Evolutionary conservation across 345 rosid genomes (phyloP).

Genomic region (Moricandia arvensis): DNA sequence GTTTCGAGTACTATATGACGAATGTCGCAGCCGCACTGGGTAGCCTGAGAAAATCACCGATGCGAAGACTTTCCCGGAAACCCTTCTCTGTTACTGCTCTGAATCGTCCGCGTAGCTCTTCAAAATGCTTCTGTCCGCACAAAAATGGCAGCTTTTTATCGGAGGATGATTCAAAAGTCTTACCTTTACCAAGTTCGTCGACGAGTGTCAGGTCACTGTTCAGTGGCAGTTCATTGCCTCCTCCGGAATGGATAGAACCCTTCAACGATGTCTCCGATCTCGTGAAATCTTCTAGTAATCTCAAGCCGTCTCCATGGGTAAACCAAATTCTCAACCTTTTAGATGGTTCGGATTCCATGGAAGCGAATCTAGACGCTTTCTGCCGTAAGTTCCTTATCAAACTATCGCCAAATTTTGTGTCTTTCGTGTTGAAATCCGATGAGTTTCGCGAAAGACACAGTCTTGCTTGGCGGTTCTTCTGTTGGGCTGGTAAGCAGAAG

Average conservation of each 20-base stretch:
- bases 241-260: constrained; percentile 92
- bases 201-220: constrained; percentile 44
- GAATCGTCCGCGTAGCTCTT: constrained; percentile 20
- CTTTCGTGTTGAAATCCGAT: constrained; percentile 51
- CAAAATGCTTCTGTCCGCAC: constrained; percentile 10
- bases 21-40: constrained; percentile 7
- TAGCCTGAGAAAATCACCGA: constrained; percentile 26
- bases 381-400: constrained; percentile 59
- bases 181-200: constrained; percentile 11
- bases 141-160: constrained; percentile 33
- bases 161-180: constrained; percentile 17
- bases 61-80: constrained; percentile 39
- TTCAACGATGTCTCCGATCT: constrained; percentile 66
- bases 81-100: constrained; percentile 23
- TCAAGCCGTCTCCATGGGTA: constrained; percentile 75
- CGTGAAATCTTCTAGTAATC: constrained; percentile 36
- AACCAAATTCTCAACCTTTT: constrained; percentile 55
- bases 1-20: background rate
- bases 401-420: constrained; percentile 66
- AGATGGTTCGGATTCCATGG: constrained; percentile 70
- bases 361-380: constrained; percentile 55
- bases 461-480: constrained; percentile 58
- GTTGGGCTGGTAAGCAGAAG: constrained; percentile 75
- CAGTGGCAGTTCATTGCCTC: constrained; percentile 49
- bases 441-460: constrained; percentile 49